Conservation (phyloP, 2,329 filamentous ascomycete genomes). For the Parasarocladium wereldwijsianum region DNA sequence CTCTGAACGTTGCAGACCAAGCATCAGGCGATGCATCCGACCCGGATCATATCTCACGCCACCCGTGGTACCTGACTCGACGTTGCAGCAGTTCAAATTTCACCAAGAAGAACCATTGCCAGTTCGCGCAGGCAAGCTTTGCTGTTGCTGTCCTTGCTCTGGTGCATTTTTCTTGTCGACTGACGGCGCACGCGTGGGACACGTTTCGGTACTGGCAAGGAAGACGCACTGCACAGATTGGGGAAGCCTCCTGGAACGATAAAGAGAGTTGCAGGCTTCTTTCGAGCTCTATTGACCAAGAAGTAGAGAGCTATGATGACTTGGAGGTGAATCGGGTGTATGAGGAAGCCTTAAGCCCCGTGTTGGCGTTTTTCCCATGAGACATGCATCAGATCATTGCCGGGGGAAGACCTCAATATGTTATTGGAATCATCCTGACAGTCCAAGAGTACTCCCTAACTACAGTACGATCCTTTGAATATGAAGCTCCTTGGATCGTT, state of each 20-base stretch:
- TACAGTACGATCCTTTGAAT: too few species aligned
- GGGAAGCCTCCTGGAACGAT: neutral
- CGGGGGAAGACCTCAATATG: too few species aligned
- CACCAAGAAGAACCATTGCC: constrained; percentile 8
- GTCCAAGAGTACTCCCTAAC: too few species aligned
- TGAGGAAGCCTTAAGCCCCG: constrained; percentile 13
- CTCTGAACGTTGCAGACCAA: constrained; percentile 9
- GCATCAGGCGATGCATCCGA: constrained; percentile 12
- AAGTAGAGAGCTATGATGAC: constrained; percentile 2
- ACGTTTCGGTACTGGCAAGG: neutral
- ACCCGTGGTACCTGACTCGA: constrained; percentile 14
- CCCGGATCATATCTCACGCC: constrained; percentile 9
- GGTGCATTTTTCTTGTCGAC: constrained; percentile 7
- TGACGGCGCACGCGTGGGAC: neutral
- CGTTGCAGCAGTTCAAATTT: constrained; percentile 10
- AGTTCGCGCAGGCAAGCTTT: constrained; percentile 11
- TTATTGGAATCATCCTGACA: too few species aligned
- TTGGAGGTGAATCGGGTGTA: constrained; percentile 3
- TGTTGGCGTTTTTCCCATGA: constrained; percentile 19
- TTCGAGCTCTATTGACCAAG: constrained; percentile 2
- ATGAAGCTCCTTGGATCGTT: too few species aligned
- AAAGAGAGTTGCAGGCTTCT: too few species aligned
- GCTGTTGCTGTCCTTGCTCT: constrained; percentile 9
- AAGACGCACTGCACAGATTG: neutral
- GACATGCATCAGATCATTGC: too few species aligned